Evolutionary conservation across 495 filamentous ascomycete genomes (phyloP), one percentile per base, ranked within the genome.

Genomic region (Letharia lupina): DNA sequence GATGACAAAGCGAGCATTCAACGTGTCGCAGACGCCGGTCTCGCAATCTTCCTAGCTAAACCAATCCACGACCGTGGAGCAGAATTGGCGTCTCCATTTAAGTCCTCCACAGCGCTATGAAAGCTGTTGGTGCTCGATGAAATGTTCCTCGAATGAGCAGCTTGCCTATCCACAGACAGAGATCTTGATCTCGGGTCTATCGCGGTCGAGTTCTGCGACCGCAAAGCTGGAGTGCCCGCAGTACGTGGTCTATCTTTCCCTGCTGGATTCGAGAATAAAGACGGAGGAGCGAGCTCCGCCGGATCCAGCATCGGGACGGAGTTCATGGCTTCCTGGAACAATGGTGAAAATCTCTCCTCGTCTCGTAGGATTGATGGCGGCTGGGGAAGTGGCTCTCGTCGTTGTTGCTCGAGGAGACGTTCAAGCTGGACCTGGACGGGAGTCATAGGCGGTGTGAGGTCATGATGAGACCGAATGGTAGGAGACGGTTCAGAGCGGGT

Each of bases 271-370:
- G 16, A 20, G 39, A 52, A 31, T 3, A 56, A 2, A 42, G 62
- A 50, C 48, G 65, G 70, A n/a, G 66, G 41, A 20, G 60, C 45
- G 6, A 68, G 45, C 12, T 61, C 64, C 10, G 60, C 47, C 31
- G 37, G 23, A 48, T 73, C 67, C 12, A 39, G 59, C 67, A 70
- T 69, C 0, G 71, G 71, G 16, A 73, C 67, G n/a, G 69, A 64
- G 15, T 73, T 72, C 67, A 73, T 68, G 18, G 71, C 71, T 69
- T 73, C 69, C 41, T 70, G 69, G 58, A 73, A 73, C 20, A 70
- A 33, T 2, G 71, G 71, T 28, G 69, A 73, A 9, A 70, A 44
- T 37, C 64, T 59, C 39, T 73, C 71, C 23, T 71, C 65, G 45
- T 70, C 67, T 48, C 60, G 50, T 16, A 57, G 31, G 15, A 57